These are phyloP conservation scores for Lachnellula cervina DNA, from an alignment of 2,329 filamentous ascomycete genomes.

Conservation along the genomic window DNA sequence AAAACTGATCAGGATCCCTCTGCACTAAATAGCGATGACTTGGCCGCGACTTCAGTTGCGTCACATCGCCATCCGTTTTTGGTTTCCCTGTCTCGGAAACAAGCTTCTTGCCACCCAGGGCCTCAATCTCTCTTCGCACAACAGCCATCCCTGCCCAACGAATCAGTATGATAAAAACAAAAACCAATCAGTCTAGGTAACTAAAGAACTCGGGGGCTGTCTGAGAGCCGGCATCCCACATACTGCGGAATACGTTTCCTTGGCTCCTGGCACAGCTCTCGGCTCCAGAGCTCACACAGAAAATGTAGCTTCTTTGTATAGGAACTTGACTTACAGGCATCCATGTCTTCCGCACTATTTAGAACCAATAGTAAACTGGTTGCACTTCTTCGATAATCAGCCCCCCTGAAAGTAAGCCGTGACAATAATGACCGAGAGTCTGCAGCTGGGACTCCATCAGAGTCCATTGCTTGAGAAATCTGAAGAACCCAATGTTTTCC, in stretches of 20 bases:
- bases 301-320: no score
- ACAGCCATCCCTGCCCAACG: slow-evolving; percentile 47
- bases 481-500: slow-evolving; percentile 78
- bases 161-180: no score
- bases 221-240: no score
- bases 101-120: slow-evolving; percentile 61
- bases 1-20: slow-evolving; percentile 20
- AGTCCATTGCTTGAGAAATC: slow-evolving; percentile 61
- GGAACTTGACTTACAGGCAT: slow-evolving; percentile 45
- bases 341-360: slow-evolving; percentile 68
- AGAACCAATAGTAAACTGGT: slow-evolving; percentile 69
- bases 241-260: no score
- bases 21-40: slow-evolving; percentile 26
- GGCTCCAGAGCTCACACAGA: no score
- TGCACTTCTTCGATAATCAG: slow-evolving; percentile 49
- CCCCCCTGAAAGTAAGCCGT: slow-evolving; percentile 55
- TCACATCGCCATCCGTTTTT: slow-evolving; percentile 37
- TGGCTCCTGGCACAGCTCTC: no score
- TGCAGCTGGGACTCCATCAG: slow-evolving; percentile 46
- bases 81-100: slow-evolving; percentile 55
- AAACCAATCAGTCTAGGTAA: no score
- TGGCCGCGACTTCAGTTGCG: slow-evolving; percentile 24
- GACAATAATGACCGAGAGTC: slow-evolving; percentile 60
- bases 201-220: no score
- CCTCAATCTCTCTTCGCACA: slow-evolving; percentile 65